Base-by-base conservation (phyloP, 2,329 filamentous ascomycete species). In the Tolypocladium tundrense region DNA sequence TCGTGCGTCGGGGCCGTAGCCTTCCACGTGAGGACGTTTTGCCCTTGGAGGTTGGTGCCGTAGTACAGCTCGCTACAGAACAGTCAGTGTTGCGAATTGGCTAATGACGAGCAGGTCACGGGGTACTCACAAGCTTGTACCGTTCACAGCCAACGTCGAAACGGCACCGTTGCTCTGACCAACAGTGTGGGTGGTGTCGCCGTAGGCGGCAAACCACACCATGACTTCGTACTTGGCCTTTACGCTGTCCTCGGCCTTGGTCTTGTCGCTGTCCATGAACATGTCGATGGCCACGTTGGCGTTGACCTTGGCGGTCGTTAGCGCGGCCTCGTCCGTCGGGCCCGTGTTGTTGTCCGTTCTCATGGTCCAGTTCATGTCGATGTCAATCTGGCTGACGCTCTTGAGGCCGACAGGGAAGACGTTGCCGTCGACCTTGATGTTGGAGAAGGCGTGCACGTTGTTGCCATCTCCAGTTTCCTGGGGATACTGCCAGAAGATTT, bases 271-370 rank as follows among this genome's bases (percentile, higher is more conserved):
- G 61, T 82, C 80, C 57, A 83, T 68, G 68, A 83, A 84, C 75
- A 84, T 80, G 70, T 84, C 81, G 60, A 84, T 71, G 41, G 80
- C 80, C 40, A 84, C 79, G 71, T 84, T 84, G 67, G 79, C 70
- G 62, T 81, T 79, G 59, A 81, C 67, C 0, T 65, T 60, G n/a
- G 69, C 67, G 0, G 67, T 59, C 3, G 60, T 64, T 14, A 82
- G 67, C 0, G 66, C 65, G 0, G 66, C 41, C 3, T 68, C 59
- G 58, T 75, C 75, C 13, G 67, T 67, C 1, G 68, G 64, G 5
- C 67, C 67, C 0, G 72, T 69, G 14, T 66, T 62, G 62, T 80
- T 75, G 59, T 60, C 79, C 77, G 9, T 74, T 51, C n/a, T 72
- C 72, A 63, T 80, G 2, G 73, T 73, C 81, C 79, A 84, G 52